These are phyloP conservation scores for Bryum argenteum DNA, from an alignment of 225 moss, liverwort and hornwort species.

Conservation along the genomic window DNA sequence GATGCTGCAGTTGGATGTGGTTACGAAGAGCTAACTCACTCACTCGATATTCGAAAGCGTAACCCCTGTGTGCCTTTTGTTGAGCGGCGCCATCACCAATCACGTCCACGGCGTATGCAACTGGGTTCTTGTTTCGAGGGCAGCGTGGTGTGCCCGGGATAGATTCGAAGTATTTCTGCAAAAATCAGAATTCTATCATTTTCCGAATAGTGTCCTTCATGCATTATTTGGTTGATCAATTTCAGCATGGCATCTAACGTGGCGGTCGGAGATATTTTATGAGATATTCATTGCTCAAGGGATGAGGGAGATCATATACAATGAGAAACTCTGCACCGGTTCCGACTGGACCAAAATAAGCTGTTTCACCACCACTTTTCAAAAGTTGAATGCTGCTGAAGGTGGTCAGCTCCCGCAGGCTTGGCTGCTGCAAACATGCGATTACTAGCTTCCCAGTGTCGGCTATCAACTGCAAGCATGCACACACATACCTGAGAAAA, in stretches of 20 bases:
- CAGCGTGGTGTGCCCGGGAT: conserved; percentile 74
- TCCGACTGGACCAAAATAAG: conserved; percentile 72
- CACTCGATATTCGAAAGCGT: conserved; percentile 81
- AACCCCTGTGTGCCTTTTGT: conserved; percentile 62
- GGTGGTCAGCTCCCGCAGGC: conserved; percentile 49
- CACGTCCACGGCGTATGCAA: conserved; percentile 56
- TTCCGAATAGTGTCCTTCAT: no score
- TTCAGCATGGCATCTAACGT: not conserved
- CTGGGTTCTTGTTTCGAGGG: conserved; percentile 46
- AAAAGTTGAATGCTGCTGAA: conserved; percentile 69
- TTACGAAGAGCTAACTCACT: conserved; percentile 75
- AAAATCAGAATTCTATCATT: not conserved
- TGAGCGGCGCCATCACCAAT: conserved; percentile 72
- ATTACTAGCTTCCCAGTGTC: conserved; percentile 67
- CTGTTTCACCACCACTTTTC: conserved; percentile 68
- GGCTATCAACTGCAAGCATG: conserved; percentile 55
- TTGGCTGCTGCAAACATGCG: conserved; percentile 33
- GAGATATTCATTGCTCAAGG: not conserved
- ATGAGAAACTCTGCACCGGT: conserved; percentile 44
- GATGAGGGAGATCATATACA: conserved; percentile 33
- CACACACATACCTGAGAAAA: not conserved
- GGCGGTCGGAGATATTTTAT: not conserved
- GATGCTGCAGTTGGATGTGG: conserved; percentile 67
- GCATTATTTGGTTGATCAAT: not conserved
- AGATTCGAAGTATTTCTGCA: conserved; percentile 75